Percentiles rank a stretch among this genome's conserved stretches.
Evolutionary conservation across 768 basidiomycete genomes (phyloP).

Genomic region (Naematelia aurantialba): DNA sequence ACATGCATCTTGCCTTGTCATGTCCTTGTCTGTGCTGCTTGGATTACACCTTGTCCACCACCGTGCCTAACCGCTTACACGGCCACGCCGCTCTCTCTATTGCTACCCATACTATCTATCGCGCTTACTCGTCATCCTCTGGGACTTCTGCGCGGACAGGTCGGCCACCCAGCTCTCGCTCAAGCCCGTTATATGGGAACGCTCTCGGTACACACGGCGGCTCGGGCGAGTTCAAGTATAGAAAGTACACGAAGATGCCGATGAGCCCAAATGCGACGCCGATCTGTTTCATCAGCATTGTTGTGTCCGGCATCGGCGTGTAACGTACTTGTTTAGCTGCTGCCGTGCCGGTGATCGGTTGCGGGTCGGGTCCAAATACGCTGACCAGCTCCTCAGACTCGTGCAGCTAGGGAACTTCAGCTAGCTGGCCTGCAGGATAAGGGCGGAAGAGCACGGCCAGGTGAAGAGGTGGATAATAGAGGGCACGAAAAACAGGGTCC

Average conservation of each 20-base stretch:
- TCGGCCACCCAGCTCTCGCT: conserved; percentile 46
- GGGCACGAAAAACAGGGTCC: no score
- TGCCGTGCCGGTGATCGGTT: conserved; percentile 43
- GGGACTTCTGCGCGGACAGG: conserved; percentile 30
- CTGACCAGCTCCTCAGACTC: conserved; percentile 52
- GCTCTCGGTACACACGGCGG: conserved; percentile 37
- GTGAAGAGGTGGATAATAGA: background rate
- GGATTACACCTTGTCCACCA: no score
- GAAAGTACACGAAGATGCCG: conserved; percentile 41
- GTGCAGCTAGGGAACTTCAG: conserved; percentile 44
- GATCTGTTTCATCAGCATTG: conserved; percentile 26
- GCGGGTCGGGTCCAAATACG: conserved; percentile 53
- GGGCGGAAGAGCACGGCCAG: background rate
- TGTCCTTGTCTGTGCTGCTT: no score
- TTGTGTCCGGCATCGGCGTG: background rate
- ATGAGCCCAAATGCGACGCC: conserved; percentile 42
- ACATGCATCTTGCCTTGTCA: background rate
- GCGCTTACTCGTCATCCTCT: conserved; percentile 33
- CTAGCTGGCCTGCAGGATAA: background rate
- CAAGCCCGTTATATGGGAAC: conserved; percentile 50
- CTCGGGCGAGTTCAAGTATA: conserved; percentile 34
- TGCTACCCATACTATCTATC: background rate
- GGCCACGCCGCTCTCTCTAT: no score
- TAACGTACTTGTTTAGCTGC: conserved; percentile 42
- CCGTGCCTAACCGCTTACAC: no score